Conservation (phyloP, 257 asterid genomes). For the Coffea canephora region DNA sequence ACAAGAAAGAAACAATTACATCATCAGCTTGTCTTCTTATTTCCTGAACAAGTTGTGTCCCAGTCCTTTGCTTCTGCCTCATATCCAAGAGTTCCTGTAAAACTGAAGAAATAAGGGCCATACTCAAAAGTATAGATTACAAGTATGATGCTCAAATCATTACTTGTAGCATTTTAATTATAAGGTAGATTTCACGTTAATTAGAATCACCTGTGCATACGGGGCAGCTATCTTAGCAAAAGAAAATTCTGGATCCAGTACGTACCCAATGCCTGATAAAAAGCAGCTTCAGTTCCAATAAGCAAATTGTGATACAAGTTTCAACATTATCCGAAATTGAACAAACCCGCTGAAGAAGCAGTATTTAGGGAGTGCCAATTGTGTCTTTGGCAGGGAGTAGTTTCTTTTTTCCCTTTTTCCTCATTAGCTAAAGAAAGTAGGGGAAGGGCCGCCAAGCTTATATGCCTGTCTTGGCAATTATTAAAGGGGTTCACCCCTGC, state of each 20-base stretch:
- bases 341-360: no score
- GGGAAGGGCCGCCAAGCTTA: no score
- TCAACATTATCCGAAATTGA: not conserved
- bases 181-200: no score
- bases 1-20: conserved; percentile 30
- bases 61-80: conserved; percentile 59
- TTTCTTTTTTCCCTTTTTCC: no score
- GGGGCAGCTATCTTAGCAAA: conserved; percentile 96
- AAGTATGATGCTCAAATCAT: not conserved
- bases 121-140: not conserved
- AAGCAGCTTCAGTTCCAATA: not conserved
- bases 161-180: no score
- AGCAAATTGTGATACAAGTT: not conserved
- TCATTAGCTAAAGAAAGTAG: no score
- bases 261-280: conserved; percentile 77
- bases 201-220: conserved; percentile 68
- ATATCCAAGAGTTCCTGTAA: conserved; percentile 80
- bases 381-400: no score
- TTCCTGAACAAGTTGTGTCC: conserved; percentile 70
- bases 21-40: conserved; percentile 85
- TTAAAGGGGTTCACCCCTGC: no score
- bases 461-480: no score
- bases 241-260: conserved; percentile 79
- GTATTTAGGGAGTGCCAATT: no score
- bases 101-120: conserved; percentile 5